Conservation (phyloP, 345 rosid genomes). For the Xanthoceras sorbifolium region DNA sequence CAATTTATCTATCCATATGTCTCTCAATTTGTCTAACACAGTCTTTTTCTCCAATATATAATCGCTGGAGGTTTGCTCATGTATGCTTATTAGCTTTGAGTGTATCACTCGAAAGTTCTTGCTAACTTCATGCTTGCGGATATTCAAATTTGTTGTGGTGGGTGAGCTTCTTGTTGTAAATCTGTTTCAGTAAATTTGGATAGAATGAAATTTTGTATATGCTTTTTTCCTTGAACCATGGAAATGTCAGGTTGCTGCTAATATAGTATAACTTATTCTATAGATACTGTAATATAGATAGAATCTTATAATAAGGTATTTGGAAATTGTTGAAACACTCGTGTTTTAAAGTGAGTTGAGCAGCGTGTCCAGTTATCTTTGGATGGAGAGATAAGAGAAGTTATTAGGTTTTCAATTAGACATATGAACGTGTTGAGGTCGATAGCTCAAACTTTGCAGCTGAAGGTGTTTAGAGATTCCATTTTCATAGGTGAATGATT, state of each 20-base stretch:
- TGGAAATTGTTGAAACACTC: background rate
- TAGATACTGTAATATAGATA: background rate
- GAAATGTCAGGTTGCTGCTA: background rate
- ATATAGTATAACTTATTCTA: background rate
- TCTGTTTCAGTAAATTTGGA: background rate
- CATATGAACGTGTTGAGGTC: background rate
- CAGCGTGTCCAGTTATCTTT: background rate
- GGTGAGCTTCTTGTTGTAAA: constrained; percentile 37
- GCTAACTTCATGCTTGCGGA: constrained; percentile 51
- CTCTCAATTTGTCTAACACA: background rate
- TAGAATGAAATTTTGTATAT: background rate
- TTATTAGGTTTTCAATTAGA: background rate
- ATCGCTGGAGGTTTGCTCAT: constrained; percentile 22
- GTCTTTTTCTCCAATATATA: background rate
- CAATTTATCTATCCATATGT: background rate
- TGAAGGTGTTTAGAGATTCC: constrained; percentile 22
- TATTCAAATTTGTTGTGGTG: constrained; percentile 48
- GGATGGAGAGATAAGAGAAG: background rate
- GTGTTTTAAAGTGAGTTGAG: background rate
- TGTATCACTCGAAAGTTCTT: constrained; percentile 18
- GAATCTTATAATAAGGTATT: background rate
- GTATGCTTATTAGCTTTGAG: constrained; percentile 32
- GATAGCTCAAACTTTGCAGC: constrained; percentile 8
- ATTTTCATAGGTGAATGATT: constrained; percentile 29
- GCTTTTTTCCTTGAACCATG: background rate